These are phyloP conservation scores for Euphorbia celastroides DNA, from an alignment of 441 rosid species.

Conservation along the genomic window DNA sequence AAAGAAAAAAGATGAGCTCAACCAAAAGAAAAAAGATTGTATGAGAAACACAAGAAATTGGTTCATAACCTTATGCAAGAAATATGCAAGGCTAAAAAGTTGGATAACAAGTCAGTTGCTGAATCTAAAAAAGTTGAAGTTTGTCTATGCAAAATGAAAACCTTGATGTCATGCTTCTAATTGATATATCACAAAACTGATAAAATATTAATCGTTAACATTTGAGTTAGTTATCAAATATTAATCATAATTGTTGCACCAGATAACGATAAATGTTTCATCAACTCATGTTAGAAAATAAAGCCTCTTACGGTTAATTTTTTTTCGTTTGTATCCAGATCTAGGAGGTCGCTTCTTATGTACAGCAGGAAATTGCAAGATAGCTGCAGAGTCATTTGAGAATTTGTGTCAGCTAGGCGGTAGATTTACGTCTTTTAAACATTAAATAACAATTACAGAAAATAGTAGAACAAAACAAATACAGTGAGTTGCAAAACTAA, in stretches of 20 bases:
- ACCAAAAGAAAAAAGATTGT: background rate
- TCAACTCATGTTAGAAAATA: slow-evolving; percentile 1
- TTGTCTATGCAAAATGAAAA: background rate
- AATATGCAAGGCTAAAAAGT: background rate
- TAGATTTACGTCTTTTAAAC: slow-evolving; percentile 12
- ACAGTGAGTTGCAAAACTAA: background rate
- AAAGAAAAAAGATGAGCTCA: too few relatives aligned
- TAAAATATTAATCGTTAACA: background rate
- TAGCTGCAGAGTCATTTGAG: slow-evolving; percentile 52
- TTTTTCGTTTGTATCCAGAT: slow-evolving; percentile 83
- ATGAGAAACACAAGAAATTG: background rate
- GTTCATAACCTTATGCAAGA: background rate
- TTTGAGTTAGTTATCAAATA: background rate
- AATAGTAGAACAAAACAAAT: background rate
- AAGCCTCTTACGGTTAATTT: slow-evolving; percentile 68
- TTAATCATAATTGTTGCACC: background rate
- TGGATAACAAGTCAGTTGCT: background rate
- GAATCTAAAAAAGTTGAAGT: background rate
- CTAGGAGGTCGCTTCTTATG: slow-evolving; percentile 73
- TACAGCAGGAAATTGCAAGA: slow-evolving; percentile 82
- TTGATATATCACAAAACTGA: background rate
- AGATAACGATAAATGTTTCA: slow-evolving; percentile 14
- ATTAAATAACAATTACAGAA: background rate
- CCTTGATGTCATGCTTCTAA: background rate
- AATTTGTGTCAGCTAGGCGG: slow-evolving; percentile 21